Evolutionary conservation across 768 basidiomycete species (phyloP).

Genomic region (Lepiota brunneoincarnata): DNA sequence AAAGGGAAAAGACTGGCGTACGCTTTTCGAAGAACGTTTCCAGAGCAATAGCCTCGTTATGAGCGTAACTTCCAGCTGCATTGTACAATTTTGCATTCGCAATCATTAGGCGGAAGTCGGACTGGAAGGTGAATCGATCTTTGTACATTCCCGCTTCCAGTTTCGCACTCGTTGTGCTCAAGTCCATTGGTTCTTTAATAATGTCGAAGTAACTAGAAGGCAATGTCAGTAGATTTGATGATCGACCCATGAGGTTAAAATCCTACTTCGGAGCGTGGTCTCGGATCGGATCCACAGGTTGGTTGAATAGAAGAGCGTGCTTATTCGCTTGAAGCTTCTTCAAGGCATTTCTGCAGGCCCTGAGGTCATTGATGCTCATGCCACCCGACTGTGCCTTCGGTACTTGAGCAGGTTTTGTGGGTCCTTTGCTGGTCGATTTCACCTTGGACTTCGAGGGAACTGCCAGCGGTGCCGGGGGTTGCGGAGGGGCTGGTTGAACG

Average conservation of each 20-base stretch:
- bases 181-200: slow-evolving; percentile 93
- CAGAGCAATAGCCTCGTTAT: slow-evolving; percentile 71
- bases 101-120: slow-evolving; percentile 87
- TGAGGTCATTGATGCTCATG: slow-evolving; percentile 74
- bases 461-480: slow-evolving; percentile 13
- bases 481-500: slow-evolving; percentile 31
- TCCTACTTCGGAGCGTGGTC: slow-evolving; percentile 86
- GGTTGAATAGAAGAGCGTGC: slow-evolving; percentile 69
- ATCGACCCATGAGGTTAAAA: background rate
- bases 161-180: slow-evolving; percentile 85
- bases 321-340: slow-evolving; percentile 80
- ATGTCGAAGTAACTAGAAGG: slow-evolving; percentile 78
- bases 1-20: slow-evolving; percentile 34
- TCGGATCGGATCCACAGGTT: slow-evolving; percentile 95
- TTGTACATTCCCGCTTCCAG: slow-evolving; percentile 84
- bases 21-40: slow-evolving; percentile 86
- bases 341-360: slow-evolving; percentile 71
- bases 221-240: slow-evolving; percentile 13
- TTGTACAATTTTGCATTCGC: slow-evolving; percentile 89
- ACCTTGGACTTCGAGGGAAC: slow-evolving; percentile 24
- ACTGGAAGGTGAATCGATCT: slow-evolving; percentile 78
- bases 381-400: slow-evolving; percentile 75
- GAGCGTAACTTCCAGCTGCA: slow-evolving; percentile 61
- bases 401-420: slow-evolving; percentile 44
- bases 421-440: slow-evolving; percentile 16